Evolutionary conservation across 148 eudicot species (phyloP), one percentile per base, ranked within the genome.

Genomic region (Rhododendron vialii): DNA sequence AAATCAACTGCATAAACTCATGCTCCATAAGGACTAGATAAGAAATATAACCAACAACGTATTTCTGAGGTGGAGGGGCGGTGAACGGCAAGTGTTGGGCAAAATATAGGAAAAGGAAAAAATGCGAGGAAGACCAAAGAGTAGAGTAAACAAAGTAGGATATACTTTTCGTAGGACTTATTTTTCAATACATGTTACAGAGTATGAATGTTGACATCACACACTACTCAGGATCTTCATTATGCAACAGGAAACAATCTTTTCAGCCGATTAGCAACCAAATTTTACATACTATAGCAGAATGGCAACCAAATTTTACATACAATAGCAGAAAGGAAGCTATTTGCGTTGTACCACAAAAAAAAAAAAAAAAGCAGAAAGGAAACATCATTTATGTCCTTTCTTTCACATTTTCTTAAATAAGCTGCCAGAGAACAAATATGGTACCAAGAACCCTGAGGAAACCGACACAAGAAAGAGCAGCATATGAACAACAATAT

Each of bases 1-100:
- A 82, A 59, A 67, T 20, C 69, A 86, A 88, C 17, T 36, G 50
- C 59, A 67, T n/a, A 18, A 79, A 17, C 47, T 80, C 12, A 26
- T 35, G 35, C 75, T 87, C 79, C 80, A 12, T 36, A 36, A 65
- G 41, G 53, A 83, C 43, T 48, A 53, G 30, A 15, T 47, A 35
- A 24, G 65, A 59, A 77, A 22, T 69, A 51, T 71, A 13, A 41
- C 73, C 9, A 73, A 30, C 67, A 14, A 41, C 4, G 30, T 53
- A 9, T 36, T 48, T 45, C 33, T 45, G 43, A 14, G 63, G 33
- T 57, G 50, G n/a, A 53, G 14, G 30, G 50, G 76, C 14, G 41
- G 20, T 6, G 17, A 71, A 30, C 7, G 38, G 76, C 5, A 71
- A 71, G 41, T 71, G 76, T 33, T 17, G 26, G 33, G n/a, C 45